phyloP scores from a whole-genome alignment of 2,329 filamentous ascomycete genomes.

The Sporothrix humicola region DNA sequence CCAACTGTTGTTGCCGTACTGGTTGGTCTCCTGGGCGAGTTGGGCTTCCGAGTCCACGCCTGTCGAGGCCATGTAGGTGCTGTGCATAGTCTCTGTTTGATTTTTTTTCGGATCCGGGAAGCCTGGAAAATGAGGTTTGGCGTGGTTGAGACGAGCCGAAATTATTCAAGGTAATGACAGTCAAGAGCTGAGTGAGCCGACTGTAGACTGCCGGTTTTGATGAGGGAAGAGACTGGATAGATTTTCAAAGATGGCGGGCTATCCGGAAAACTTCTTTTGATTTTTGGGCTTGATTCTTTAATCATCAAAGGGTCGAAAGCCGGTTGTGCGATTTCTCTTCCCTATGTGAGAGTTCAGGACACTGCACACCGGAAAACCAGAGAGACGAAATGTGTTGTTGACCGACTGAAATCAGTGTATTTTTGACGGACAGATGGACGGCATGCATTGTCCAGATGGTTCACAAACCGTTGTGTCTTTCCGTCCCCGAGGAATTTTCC shows the following conservation, averaged over 20 bases:
- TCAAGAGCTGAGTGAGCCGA: too few relatives aligned
- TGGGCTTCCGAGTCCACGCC: conserved; percentile 56
- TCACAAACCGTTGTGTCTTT: conserved; percentile 48
- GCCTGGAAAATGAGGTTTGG: neutral
- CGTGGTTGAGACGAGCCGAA: neutral
- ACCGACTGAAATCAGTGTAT: conserved; percentile 20
- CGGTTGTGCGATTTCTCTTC: conserved; percentile 3
- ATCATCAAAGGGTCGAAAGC: neutral
- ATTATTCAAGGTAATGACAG: neutral
- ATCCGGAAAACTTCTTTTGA: neutral
- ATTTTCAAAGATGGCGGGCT: neutral
- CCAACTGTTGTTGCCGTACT: conserved; percentile 55
- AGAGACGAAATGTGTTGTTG: conserved; percentile 8
- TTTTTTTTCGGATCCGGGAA: neutral
- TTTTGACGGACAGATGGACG: conserved; percentile 51
- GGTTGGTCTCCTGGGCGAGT: conserved; percentile 49
- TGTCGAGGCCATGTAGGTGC: conserved; percentile 52
- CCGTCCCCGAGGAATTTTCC: conserved; percentile 18
- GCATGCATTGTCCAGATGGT: conserved; percentile 56
- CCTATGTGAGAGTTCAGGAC: neutral
- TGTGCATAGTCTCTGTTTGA: conserved; percentile 50
- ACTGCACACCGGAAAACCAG: neutral
- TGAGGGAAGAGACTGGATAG: neutral
- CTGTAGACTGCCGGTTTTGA: neutral
- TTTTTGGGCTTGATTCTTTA: neutral